Evolutionary conservation across 805 yeast species (phyloP).

Genomic region (Middelhovenomyces tepae): DNA sequence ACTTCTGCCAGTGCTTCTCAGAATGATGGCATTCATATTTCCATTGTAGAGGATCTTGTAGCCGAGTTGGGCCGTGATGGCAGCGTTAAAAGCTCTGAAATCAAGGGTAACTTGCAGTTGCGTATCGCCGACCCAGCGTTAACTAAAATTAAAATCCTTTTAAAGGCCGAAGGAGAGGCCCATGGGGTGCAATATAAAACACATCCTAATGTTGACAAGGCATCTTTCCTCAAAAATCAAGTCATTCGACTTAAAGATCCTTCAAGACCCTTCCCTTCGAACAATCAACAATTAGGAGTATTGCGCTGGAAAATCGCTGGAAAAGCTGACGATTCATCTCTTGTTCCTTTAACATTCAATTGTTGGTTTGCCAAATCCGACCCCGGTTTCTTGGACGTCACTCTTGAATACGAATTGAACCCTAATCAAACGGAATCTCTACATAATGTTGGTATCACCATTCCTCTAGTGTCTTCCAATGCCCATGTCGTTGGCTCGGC

Average conservation of each 20-base stretch:
- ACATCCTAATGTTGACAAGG: constrained; percentile 91
- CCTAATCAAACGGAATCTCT: constrained; percentile 38
- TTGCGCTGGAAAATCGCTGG: constrained; percentile 84
- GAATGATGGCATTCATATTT: constrained; percentile 73
- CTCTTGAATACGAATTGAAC: constrained; percentile 79
- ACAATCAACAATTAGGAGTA: constrained; percentile 84
- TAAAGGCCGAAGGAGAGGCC: constrained; percentile 42
- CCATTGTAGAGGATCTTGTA: constrained; percentile 66
- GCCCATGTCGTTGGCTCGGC: constrained; percentile 35
- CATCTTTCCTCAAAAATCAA: constrained; percentile 46
- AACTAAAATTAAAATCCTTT: constrained; percentile 55
- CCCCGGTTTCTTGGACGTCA: constrained; percentile 57
- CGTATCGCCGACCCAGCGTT: constrained; percentile 71
- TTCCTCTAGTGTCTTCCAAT: constrained; percentile 59
- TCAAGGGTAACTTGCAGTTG: constrained; percentile 85
- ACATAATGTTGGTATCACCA: constrained; percentile 44
- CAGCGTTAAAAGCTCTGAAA: constrained; percentile 45
- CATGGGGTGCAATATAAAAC: constrained; percentile 71
- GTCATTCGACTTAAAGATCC: constrained; percentile 70
- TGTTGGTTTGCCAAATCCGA: constrained; percentile 73
- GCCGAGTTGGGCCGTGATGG: constrained; percentile 85
- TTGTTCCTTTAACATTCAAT: constrained; percentile 64
- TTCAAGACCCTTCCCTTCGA: constrained; percentile 76
- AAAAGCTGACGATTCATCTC: constrained; percentile 44
- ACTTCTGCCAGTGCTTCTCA: constrained; percentile 16